Evolutionary conservation across 2,329 filamentous ascomycete species (phyloP).

Genomic region (Blastomyces silverae): DNA sequence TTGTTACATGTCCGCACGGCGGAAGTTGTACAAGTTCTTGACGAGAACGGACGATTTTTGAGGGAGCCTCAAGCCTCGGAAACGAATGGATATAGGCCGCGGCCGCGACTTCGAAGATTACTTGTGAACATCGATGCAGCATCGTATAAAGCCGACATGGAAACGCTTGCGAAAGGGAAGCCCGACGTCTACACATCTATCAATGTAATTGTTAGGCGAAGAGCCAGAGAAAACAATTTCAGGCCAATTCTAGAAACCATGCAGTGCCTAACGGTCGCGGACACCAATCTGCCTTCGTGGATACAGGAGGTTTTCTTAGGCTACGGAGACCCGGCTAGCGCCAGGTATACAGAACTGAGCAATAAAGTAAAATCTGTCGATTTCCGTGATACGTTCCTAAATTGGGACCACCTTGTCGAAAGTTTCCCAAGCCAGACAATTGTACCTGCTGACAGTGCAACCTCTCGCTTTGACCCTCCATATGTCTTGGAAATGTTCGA

Average conservation of each 20-base stretch:
- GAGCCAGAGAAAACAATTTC: constrained; percentile 93
- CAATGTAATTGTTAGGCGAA: constrained; percentile 77
- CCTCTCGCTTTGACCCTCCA: constrained; percentile 73
- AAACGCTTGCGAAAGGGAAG: constrained; percentile 58
- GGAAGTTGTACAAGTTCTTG: constrained; percentile 75
- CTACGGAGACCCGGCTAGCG: constrained; percentile 85
- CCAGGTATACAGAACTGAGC: constrained; percentile 73
- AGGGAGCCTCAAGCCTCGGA: constrained; percentile 52
- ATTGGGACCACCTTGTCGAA: constrained; percentile 90
- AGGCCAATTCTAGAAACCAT: constrained; percentile 89
- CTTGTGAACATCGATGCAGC: constrained; percentile 73
- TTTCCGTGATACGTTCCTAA: constrained; percentile 87
- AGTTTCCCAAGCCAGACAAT: constrained; percentile 82
- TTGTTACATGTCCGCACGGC: constrained; percentile 70
- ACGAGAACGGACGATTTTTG: constrained; percentile 71
- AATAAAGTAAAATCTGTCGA: constrained; percentile 74
- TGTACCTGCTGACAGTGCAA: constrained; percentile 65
- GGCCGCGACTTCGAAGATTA: constrained; percentile 59
- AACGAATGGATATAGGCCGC: constrained; percentile 54
- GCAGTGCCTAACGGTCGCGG: constrained; percentile 72
- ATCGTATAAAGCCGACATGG: constrained; percentile 70
- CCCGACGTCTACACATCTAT: constrained; percentile 73
- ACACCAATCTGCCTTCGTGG: constrained; percentile 82
- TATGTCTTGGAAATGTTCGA: constrained; percentile 70
- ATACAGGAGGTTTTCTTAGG: constrained; percentile 96